phyloP scores from a whole-genome alignment of 2,329 filamentous ascomycete species.

The Microsporum audouinii region DNA sequence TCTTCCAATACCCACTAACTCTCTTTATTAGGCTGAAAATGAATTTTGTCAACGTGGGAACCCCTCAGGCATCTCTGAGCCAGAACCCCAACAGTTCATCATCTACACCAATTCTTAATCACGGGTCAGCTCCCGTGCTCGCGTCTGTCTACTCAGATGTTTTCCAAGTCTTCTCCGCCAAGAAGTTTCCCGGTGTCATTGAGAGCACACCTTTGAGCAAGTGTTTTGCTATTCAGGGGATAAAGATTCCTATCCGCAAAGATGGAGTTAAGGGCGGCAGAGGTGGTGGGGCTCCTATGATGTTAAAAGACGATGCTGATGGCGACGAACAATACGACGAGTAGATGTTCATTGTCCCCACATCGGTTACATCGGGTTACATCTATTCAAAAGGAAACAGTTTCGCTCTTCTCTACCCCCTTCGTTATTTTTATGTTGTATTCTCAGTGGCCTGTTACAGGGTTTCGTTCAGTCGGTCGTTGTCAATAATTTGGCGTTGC shows the following conservation, averaged over 20 bases:
- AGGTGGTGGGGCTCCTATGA: slow-evolving; percentile 23
- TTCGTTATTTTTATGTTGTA: neutral
- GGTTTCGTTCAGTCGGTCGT: neutral
- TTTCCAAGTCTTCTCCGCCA: slow-evolving; percentile 91
- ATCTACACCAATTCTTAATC: slow-evolving; percentile 49
- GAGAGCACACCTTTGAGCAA: slow-evolving; percentile 87
- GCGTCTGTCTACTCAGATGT: slow-evolving; percentile 76
- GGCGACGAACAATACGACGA: neutral
- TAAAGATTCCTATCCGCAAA: slow-evolving; percentile 93
- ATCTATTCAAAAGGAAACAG: neutral
- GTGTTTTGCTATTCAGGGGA: slow-evolving; percentile 82
- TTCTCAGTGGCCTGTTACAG: neutral
- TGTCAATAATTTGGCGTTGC: neutral
- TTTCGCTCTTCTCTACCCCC: neutral
- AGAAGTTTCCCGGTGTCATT: slow-evolving; percentile 96
- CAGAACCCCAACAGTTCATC: slow-evolving; percentile 19
- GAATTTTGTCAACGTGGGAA: slow-evolving; percentile 75
- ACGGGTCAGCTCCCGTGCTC: slow-evolving; percentile 65
- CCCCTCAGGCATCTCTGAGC: slow-evolving; percentile 18
- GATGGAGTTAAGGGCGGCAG: slow-evolving; percentile 49
- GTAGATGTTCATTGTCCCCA: neutral
- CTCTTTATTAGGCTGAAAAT: slow-evolving; percentile 45
- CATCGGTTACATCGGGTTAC: neutral
- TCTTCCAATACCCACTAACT: neutral
- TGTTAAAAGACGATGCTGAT: slow-evolving; percentile 28